Base-by-base conservation (phyloP, 2,329 filamentous ascomycete species). In the Akanthomyces uredinophilus region DNA sequence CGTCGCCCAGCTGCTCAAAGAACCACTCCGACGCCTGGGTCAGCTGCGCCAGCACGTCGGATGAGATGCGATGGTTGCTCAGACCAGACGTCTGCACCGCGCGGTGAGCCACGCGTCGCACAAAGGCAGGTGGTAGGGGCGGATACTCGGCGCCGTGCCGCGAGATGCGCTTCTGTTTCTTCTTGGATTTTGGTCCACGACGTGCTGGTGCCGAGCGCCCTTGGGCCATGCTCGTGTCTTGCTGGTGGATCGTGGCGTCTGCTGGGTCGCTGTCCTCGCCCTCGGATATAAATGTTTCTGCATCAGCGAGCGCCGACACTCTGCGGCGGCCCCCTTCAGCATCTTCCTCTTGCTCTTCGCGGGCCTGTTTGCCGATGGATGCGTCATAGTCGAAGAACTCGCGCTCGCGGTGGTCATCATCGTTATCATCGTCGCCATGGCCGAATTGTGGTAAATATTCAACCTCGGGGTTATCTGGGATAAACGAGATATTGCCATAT, bases 21-120 rank as follows among this genome's bases (percentile, higher is more conserved):
- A 92, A 96, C 89, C 91, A 95, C 65, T 96, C 91, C 3, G 90
- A 90, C 1, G 92, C 91, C 71, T 92, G 88, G 69, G 88, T 87
- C 60, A 96, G 85, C 5, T 88, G 88, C 35, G 84, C 82, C 43
- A 96, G 77, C 1, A 90, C 87, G 57, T 95, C 90, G 51, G 89
- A 86, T 62, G 82, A 86, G 52, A 96, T 83, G 66, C 88, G 90
- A 5, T 84, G 78, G 67, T 88, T 91, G 67, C 82, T 82, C 11
- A 82, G 79, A 22, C 87, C 86, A 50, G 87, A 84, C 4, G 84
- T 85, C 67, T 87, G 86, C 22, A 89, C 83, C 69, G 92, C 91
- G 1, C 84, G 88, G 39, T 87, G 87, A 8, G 88, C 88, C 2
- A 92, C 75, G 65, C 86, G 82, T 74, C 93, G 94, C 56, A 96